Evolutionary conservation across 495 filamentous ascomycete species (phyloP).

Genomic region (Annulohypoxylon bovei): DNA sequence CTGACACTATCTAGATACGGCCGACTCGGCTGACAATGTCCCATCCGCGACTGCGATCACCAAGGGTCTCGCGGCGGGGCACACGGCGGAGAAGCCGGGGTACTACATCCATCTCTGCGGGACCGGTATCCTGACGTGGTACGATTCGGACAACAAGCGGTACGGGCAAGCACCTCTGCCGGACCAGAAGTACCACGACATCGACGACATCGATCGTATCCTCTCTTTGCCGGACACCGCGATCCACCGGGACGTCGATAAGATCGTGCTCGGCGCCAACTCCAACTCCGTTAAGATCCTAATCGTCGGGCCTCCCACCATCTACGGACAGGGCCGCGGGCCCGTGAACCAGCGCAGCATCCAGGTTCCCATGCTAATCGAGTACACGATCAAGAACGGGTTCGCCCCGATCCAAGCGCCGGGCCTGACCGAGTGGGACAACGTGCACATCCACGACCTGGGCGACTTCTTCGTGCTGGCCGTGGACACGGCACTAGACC

Average conservation of each 20-base stretch:
- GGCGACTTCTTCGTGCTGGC: constrained; percentile 70
- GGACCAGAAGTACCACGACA: constrained; percentile 51
- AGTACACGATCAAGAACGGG: constrained; percentile 66
- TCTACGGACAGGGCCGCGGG: constrained; percentile 79
- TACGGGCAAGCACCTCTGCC: constrained; percentile 55
- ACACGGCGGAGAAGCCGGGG: constrained; percentile 56
- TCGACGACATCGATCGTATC: constrained; percentile 50
- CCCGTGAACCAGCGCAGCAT: constrained; percentile 72
- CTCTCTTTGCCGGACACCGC: constrained; percentile 52
- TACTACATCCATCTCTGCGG: constrained; percentile 61
- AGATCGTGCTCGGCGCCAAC: constrained; percentile 53
- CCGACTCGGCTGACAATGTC: constrained; percentile 57
- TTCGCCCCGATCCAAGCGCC: constrained; percentile 70
- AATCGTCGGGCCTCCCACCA: constrained; percentile 80
- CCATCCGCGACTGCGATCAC: constrained; percentile 56
- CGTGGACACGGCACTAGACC: constrained; percentile 68
- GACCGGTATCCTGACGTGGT: constrained; percentile 59
- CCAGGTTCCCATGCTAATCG: constrained; percentile 70
- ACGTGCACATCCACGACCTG: constrained; percentile 79
- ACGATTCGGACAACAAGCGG: constrained; percentile 51
- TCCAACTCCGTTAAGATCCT: constrained; percentile 68
- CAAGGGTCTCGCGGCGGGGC: constrained; percentile 55
- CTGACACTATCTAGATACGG: constrained; percentile 51
- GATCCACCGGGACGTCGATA: constrained; percentile 58
- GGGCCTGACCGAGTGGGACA: constrained; percentile 76